Evolutionary conservation across 2,329 filamentous ascomycete species (phyloP).

Genomic region (Talaromyces sp.): DNA sequence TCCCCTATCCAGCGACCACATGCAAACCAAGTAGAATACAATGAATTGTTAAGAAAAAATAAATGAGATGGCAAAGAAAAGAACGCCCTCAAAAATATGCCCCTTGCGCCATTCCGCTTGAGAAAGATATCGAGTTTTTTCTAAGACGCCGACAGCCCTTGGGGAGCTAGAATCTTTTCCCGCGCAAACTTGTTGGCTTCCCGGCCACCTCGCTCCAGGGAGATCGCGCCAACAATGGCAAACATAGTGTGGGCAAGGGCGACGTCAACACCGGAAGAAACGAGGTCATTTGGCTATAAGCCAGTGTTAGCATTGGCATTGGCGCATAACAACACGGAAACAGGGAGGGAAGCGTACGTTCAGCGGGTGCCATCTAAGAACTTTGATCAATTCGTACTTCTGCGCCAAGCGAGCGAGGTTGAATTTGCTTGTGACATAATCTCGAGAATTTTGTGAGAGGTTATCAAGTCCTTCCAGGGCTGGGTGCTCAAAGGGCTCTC

Average conservation of each 20-base stretch:
- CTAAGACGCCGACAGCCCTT: conserved; percentile 27
- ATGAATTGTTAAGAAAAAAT: neutral
- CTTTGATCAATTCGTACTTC: conserved; percentile 63
- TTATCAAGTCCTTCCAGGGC: conserved; percentile 69
- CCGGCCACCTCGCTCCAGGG: conserved; percentile 78
- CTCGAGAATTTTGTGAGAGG: conserved; percentile 57
- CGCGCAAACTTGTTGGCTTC: conserved; percentile 68
- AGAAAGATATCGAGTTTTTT: neutral
- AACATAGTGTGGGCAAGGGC: conserved; percentile 74
- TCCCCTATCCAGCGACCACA: conserved; percentile 5
- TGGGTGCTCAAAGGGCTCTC: conserved; percentile 63
- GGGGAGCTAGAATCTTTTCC: conserved; percentile 63
- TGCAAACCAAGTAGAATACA: conserved; percentile 11
- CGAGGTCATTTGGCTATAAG: conserved; percentile 58
- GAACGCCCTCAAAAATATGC: conserved; percentile 32
- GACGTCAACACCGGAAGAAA: conserved; percentile 64
- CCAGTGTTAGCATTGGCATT: neutral
- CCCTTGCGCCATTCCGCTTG: conserved; percentile 14
- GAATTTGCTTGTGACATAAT: conserved; percentile 56
- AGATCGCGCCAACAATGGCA: conserved; percentile 80
- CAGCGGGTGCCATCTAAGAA: conserved; percentile 84
- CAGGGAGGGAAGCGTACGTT: conserved; percentile 51
- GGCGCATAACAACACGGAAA: neutral
- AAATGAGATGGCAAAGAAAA: conserved; percentile 14
- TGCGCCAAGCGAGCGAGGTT: conserved; percentile 63